These are phyloP conservation scores for Colletotrichum lupini DNA, from an alignment of 2,329 filamentous ascomycete genomes.

Conservation along the genomic window DNA sequence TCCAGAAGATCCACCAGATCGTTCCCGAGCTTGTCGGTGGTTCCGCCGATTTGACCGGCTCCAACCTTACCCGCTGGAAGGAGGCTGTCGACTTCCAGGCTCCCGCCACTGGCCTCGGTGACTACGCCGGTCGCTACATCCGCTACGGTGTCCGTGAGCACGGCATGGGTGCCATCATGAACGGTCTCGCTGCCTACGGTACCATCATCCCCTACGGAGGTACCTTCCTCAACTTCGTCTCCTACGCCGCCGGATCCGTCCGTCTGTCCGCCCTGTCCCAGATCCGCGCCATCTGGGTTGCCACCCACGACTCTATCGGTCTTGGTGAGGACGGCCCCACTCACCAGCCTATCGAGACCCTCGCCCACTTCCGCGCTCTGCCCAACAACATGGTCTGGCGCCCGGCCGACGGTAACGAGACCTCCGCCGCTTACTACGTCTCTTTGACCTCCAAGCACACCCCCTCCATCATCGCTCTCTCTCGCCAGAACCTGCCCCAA, in stretches of 20 bases:
- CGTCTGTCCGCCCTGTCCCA: conserved; percentile 93
- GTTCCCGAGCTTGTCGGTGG: conserved; percentile 94
- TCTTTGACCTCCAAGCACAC: conserved; percentile 90
- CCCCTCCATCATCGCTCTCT: conserved; percentile 92
- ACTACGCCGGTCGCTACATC: conserved; percentile 92
- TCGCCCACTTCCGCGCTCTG: conserved; percentile 97
- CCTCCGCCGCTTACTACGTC: conserved; percentile 96
- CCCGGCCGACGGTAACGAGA: conserved; percentile 98
- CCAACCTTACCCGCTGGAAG: conserved; percentile 99
- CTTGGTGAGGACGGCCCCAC: conserved; percentile 98
- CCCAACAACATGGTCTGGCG: conserved; percentile 99
- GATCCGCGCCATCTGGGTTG: conserved; percentile 92
- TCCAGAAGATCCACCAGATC: conserved; percentile 84
- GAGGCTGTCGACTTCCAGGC: conserved; percentile 97
- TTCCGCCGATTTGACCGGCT: conserved; percentile 97
- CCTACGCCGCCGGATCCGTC: conserved; percentile 94
- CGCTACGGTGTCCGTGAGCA: conserved; percentile 94
- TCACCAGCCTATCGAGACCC: conserved; percentile 98
- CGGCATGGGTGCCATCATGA: conserved; percentile 92
- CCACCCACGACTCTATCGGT: conserved; percentile 99
- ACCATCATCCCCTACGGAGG: conserved; percentile 93
- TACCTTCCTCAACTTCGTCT: conserved; percentile 99
- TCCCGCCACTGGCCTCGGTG: conserved; percentile 83
- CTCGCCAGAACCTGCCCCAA: conserved; percentile 97
- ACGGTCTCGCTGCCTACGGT: conserved; percentile 95